Percentiles rank a stretch among this genome's conserved stretches.
Conservation (phyloP, 345 rosid species). For the Kernera saxatilis region DNA sequence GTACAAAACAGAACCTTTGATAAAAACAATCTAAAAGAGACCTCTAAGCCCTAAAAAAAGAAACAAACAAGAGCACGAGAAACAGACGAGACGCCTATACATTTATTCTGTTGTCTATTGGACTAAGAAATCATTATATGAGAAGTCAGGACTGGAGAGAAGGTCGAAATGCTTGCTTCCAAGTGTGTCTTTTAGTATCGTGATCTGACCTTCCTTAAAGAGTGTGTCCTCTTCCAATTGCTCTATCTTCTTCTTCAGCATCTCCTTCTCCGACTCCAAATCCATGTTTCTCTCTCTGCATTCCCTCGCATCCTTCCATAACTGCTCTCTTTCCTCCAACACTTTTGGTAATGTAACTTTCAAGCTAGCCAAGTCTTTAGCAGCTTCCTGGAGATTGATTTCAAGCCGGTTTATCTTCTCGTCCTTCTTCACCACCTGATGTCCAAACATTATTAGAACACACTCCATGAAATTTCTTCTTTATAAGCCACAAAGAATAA, state of each 20-base stretch:
- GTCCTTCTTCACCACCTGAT: conserved; percentile 71
- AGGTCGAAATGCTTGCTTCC: conserved; percentile 54
- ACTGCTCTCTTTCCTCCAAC: conserved; percentile 68
- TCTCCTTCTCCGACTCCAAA: conserved; percentile 58
- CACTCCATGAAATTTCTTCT: too few species aligned
- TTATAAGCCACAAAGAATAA: background rate
- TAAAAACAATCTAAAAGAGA: background rate
- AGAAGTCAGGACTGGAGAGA: conserved; percentile 49
- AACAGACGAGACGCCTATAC: conserved; percentile 1
- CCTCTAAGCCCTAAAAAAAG: background rate
- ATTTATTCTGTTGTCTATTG: conserved; percentile 2
- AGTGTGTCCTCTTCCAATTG: conserved; percentile 76
- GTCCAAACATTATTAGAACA: background rate
- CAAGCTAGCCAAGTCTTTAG: conserved; percentile 42
- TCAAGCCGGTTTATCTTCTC: conserved; percentile 46
- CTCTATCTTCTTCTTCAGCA: conserved; percentile 73
- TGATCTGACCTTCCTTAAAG: conserved; percentile 85
- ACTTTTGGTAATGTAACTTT: conserved; percentile 70
- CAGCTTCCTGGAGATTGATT: conserved; percentile 53
- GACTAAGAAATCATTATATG: conserved; percentile 30
- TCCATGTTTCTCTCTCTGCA: conserved; percentile 69
- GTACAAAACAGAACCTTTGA: background rate
- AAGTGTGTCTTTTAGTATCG: conserved; percentile 70
- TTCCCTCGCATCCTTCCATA: conserved; percentile 72
- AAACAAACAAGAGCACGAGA: background rate